A percentile compares a stretch with the other conserved stretches of the same genome.
Evolutionary conservation across 805 yeast species (phyloP).

Genomic region (Suhomyces sp.): DNA sequence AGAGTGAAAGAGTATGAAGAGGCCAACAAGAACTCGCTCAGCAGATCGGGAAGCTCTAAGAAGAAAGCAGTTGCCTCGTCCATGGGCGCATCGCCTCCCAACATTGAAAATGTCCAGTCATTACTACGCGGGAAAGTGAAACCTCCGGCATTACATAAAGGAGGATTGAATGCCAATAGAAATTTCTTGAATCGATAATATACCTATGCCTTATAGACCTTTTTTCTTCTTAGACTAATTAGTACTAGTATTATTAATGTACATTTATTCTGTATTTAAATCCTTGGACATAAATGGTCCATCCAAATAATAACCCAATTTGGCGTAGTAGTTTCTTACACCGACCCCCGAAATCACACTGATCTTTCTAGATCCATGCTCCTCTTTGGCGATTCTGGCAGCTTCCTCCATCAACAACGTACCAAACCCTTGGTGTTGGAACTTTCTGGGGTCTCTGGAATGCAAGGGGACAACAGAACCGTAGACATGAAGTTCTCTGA

Average conservation of each 20-base stretch:
- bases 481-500: conserved; percentile 95
- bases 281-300: conserved; percentile 95
- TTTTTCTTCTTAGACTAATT: not conserved
- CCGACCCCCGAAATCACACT: conserved; percentile 97
- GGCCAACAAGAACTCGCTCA: conserved; percentile 26
- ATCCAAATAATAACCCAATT: conserved; percentile 85
- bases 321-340: conserved; percentile 91
- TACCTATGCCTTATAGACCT: not conserved
- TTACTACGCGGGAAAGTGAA: conserved; percentile 39
- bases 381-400: conserved; percentile 90
- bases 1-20: conserved; percentile 14
- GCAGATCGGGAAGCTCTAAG: conserved; percentile 18
- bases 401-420: conserved; percentile 98
- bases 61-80: conserved; percentile 3
- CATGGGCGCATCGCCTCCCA: conserved; percentile 9
- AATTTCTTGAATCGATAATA: conserved; percentile 6
- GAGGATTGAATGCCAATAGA: conserved; percentile 27
- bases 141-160: conserved; percentile 45
- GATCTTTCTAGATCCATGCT: conserved; percentile 87
- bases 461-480: conserved; percentile 97
- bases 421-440: conserved; percentile 99
- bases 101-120: conserved; percentile 36
- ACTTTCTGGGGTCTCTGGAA: conserved; percentile 93
- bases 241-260: not conserved
- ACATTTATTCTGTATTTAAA: conserved; percentile 10